Conservation (phyloP, 441 rosid genomes). For the Omphalea diandra region DNA sequence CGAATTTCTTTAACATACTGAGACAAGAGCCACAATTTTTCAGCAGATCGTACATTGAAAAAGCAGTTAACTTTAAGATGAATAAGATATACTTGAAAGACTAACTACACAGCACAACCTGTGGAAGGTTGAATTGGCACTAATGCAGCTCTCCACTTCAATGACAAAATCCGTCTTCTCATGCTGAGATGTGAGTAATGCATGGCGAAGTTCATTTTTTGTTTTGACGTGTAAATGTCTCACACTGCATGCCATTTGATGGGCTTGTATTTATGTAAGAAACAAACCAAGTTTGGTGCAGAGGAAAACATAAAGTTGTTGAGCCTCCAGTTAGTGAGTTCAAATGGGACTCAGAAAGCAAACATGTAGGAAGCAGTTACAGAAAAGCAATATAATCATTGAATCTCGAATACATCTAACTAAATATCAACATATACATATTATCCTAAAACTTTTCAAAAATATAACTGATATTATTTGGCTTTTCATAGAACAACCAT, state of each 20-base stretch:
- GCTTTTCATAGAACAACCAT: neutral
- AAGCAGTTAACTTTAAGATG: neutral
- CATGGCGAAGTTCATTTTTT: constrained; percentile 70
- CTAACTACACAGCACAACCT: constrained; percentile 54
- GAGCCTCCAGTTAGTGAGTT: constrained; percentile 24
- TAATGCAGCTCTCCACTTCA: constrained; percentile 88
- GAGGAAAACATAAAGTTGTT: neutral
- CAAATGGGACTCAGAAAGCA: neutral
- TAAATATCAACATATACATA: constrained; percentile 4
- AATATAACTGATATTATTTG: neutral
- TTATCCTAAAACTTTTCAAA: neutral
- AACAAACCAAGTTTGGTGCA: neutral
- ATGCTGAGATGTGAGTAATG: constrained; percentile 46
- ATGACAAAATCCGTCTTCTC: constrained; percentile 60
- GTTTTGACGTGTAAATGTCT: constrained; percentile 70
- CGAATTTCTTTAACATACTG: constrained; percentile 66
- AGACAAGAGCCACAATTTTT: constrained; percentile 27
- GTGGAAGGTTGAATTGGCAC: constrained; percentile 70
- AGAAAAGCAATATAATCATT: neutral
- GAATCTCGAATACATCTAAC: neutral
- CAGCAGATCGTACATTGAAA: constrained; percentile 29
- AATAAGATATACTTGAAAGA: neutral
- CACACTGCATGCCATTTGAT: constrained; percentile 52
- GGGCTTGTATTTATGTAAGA: constrained; percentile 12
- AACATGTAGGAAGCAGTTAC: neutral